Percentiles rank a stretch among this genome's conserved stretches.
Evolutionary conservation across 306 rosid species (phyloP).

Genomic region (Lathyrus aphaca): DNA sequence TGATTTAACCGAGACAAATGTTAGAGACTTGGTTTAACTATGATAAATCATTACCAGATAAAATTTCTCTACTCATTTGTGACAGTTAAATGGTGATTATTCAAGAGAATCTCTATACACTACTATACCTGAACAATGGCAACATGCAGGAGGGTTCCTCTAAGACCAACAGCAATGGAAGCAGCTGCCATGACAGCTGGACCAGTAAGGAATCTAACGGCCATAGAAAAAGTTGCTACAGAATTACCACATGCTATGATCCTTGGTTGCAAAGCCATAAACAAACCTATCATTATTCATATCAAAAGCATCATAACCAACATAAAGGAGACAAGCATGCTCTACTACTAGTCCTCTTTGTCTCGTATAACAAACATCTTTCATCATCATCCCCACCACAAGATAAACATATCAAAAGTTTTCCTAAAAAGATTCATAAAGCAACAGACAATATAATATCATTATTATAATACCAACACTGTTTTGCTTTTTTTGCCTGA

Average conservation of each 20-base stretch:
- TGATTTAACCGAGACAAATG: no score
- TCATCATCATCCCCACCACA: slow-evolving; percentile 50
- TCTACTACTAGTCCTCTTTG: slow-evolving; percentile 30
- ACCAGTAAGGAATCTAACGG: slow-evolving; percentile 95
- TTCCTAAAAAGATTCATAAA: neutral
- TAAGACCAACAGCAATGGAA: slow-evolving; percentile 93
- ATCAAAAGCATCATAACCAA: neutral
- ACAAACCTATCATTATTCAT: slow-evolving; percentile 61
- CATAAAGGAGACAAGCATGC: slow-evolving; percentile 39
- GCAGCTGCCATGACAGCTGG: slow-evolving; percentile 99
- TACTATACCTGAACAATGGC: slow-evolving; percentile 82
- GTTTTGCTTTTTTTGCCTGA: neutral
- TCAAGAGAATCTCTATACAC: no score
- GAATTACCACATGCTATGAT: slow-evolving; percentile 98
- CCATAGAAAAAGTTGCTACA: slow-evolving; percentile 87
- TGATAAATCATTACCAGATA: no score
- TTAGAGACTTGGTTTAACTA: no score
- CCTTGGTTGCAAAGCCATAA: slow-evolving; percentile 99
- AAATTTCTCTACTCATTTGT: no score
- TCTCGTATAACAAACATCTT: slow-evolving; percentile 37
- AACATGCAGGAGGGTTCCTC: slow-evolving; percentile 80
- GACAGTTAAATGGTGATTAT: no score
- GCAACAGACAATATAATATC: neutral
- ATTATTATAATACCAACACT: no score
- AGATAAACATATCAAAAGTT: neutral